These are phyloP conservation scores for Colletotrichum spinosum DNA, from an alignment of 2,329 filamentous ascomycete genomes.

Conservation along the genomic window DNA sequence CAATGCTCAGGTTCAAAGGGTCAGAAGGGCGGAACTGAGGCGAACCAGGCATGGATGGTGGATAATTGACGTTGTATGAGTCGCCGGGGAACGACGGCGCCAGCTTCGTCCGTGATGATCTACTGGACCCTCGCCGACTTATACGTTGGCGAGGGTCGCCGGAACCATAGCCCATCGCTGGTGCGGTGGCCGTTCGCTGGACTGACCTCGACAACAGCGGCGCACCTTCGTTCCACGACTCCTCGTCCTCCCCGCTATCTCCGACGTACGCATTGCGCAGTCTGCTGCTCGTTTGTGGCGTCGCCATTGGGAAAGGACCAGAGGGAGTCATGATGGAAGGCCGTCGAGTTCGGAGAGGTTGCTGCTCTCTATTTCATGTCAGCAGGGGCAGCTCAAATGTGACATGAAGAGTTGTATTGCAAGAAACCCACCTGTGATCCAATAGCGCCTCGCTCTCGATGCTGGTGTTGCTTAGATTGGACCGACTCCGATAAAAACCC, in stretches of 20 bases:
- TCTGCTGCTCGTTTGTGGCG: constrained; percentile 39
- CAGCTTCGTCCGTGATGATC: constrained; percentile 61
- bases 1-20: constrained; percentile 67
- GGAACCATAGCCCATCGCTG: constrained; percentile 32
- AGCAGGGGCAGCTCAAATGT: constrained; percentile 20
- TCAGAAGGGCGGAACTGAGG: constrained; percentile 64
- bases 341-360: constrained; percentile 72
- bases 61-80: constrained; percentile 74
- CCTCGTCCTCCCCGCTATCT: constrained; percentile 61
- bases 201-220: constrained; percentile 64
- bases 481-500: constrained; percentile 62
- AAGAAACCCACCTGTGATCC: constrained; percentile 77
- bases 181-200: constrained; percentile 45
- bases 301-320: constrained; percentile 47
- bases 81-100: constrained; percentile 52
- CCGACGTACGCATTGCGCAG: constrained; percentile 45
- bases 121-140: constrained; percentile 62
- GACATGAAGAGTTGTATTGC: constrained; percentile 35
- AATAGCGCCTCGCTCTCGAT: constrained; percentile 89
- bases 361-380: constrained; percentile 62
- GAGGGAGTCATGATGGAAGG: constrained; percentile 58
- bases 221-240: constrained; percentile 59
- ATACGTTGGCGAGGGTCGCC: constrained; percentile 39
- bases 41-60: constrained; percentile 74
- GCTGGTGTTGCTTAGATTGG: constrained; percentile 83